Percentiles rank a stretch among this genome's conserved stretches.
These are phyloP conservation scores for Cryptococcus sp. DNA, from an alignment of 1,284 basidiomycete genomes.

Conservation along the genomic window DNA sequence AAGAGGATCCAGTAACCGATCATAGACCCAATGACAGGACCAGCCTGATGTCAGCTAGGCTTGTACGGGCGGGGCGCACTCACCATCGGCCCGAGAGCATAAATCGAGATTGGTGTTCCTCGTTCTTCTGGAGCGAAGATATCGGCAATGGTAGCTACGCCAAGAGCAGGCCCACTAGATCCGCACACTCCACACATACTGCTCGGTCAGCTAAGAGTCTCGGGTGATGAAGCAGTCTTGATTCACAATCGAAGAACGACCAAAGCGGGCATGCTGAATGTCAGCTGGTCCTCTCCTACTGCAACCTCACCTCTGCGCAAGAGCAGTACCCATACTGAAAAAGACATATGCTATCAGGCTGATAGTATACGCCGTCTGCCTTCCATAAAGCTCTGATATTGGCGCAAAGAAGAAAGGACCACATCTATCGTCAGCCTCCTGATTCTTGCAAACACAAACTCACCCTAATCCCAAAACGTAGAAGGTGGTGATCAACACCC, in stretches of 20 bases:
- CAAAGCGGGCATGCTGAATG: conserved; percentile 28
- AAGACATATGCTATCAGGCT: conserved; percentile 33
- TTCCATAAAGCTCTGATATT: conserved; percentile 48
- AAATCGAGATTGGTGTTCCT: conserved; percentile 40
- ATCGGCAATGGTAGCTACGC: conserved; percentile 45
- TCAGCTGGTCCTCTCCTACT: neutral
- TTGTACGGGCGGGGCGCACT: conserved; percentile 1
- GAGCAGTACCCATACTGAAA: conserved; percentile 38
- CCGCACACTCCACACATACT: conserved; percentile 41
- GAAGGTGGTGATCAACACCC: conserved; percentile 31
- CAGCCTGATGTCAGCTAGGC: conserved; percentile 15
- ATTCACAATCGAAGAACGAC: conserved; percentile 41
- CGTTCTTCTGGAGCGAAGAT: conserved; percentile 39
- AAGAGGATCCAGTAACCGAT: conserved; percentile 43
- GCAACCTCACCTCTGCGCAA: conserved; percentile 36
- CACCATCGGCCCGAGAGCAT: conserved; percentile 43
- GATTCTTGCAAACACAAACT: conserved; percentile 13
- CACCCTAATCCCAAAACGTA: conserved; percentile 45
- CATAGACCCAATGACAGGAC: conserved; percentile 42
- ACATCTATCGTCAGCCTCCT: conserved; percentile 19
- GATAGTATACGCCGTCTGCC: conserved; percentile 45
- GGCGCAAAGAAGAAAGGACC: conserved; percentile 51
- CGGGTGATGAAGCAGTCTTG: no score
- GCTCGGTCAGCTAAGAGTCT: neutral
- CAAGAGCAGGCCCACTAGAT: conserved; percentile 40